phyloP scores from a whole-genome alignment of 2,329 filamentous ascomycete species.

The Mycosphaerella sp. region DNA sequence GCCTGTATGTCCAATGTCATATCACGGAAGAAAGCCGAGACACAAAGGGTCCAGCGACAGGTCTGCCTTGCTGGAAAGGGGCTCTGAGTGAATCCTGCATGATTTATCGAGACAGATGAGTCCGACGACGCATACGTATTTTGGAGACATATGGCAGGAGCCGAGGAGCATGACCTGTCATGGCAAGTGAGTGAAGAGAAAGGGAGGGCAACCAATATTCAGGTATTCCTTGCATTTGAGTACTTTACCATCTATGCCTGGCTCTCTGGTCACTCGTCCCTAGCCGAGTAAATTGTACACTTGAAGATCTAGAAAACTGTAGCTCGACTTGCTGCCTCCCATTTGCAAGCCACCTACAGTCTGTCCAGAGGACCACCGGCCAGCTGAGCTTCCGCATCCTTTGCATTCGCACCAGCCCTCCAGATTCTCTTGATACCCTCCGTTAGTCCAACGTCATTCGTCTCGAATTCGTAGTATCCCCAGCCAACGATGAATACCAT shows the following conservation, averaged over 20 bases:
- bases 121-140: too few relatives aligned
- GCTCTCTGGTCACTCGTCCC: neutral
- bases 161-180: neutral
- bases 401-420: constrained; percentile 53
- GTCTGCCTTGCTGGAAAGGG: too few relatives aligned
- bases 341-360: neutral
- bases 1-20: neutral
- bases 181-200: neutral
- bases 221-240: neutral
- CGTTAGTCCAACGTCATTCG: constrained; percentile 91
- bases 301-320: neutral
- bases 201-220: neutral
- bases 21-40: neutral
- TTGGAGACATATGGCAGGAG: too few relatives aligned
- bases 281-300: neutral
- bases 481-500: constrained; percentile 76
- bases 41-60: too few relatives aligned
- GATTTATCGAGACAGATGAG: too few relatives aligned
- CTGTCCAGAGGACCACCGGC: constrained; percentile 5
- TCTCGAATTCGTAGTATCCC: constrained; percentile 97
- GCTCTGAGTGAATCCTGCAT: too few relatives aligned
- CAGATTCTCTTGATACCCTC: constrained; percentile 85
- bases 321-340: neutral
- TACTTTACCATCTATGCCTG: neutral
- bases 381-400: constrained; percentile 19